Percentiles rank a stretch among this genome's conserved stretches.
These are phyloP conservation scores for Puccinia polysora DNA, from an alignment of 1,284 basidiomycete genomes.

Conservation along the genomic window DNA sequence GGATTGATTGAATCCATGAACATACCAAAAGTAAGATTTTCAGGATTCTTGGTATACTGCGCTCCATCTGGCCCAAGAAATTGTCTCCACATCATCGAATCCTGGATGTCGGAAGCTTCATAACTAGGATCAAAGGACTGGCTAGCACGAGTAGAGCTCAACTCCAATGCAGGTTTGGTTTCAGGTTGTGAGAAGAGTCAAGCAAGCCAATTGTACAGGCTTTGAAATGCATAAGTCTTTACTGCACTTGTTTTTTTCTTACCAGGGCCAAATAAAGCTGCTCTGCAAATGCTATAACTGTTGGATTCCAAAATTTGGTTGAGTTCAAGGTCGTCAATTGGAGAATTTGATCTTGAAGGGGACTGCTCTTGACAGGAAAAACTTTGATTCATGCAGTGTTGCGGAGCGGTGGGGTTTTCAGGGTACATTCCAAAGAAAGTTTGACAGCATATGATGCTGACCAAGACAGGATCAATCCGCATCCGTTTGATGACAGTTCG, in stretches of 20 bases:
- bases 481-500: conserved; percentile 16
- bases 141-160: background rate
- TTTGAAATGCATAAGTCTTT: conserved; percentile 20
- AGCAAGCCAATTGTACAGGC: conserved; percentile 12
- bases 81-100: conserved; percentile 2
- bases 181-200: background rate
- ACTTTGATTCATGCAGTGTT: background rate
- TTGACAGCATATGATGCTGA: conserved; percentile 17
- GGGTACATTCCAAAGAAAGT: conserved; percentile 34
- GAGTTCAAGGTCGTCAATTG: background rate
- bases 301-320: background rate
- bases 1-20: conserved; percentile 28
- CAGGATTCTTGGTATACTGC: background rate
- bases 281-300: background rate
- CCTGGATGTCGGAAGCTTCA: background rate
- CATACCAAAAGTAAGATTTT: conserved; percentile 12
- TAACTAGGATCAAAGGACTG: background rate
- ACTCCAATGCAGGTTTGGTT: background rate
- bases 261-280: background rate
- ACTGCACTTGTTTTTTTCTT: background rate
- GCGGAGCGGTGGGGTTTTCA: background rate
- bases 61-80: background rate
- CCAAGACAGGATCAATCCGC: conserved; percentile 19
- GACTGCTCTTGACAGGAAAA: background rate
- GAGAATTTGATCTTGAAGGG: background rate